A percentile compares a stretch with the other conserved stretches of the same genome.
Evolutionary conservation across 768 basidiomycete species (phyloP).

Genomic region (Mycena epipterygia): DNA sequence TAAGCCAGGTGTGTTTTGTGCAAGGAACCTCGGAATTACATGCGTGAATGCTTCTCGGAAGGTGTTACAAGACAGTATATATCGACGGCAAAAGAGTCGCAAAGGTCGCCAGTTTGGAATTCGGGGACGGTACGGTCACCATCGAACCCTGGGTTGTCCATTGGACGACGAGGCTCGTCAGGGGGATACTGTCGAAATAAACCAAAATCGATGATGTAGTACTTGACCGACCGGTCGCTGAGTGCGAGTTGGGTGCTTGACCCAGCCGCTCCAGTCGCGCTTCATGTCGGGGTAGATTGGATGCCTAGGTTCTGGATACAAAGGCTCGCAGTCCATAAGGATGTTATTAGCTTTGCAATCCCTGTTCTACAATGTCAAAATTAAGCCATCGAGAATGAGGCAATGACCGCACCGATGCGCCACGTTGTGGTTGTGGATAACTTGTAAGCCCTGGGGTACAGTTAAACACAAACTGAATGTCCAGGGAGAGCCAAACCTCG

Average conservation of each 20-base stretch:
- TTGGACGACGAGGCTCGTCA: background rate
- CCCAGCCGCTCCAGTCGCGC: background rate
- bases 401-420: constrained; percentile 57
- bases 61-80: background rate
- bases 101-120: background rate
- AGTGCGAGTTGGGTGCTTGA: background rate
- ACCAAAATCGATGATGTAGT: background rate
- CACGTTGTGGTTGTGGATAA: constrained; percentile 52
- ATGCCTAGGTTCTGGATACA: background rate
- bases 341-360: constrained; percentile 15
- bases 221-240: background rate
- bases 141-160: background rate
- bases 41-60: background rate
- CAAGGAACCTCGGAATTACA: background rate
- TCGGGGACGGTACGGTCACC: background rate
- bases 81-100: background rate
- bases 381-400: background rate
- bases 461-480: constrained; percentile 34
- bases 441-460: constrained; percentile 46
- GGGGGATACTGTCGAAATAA: background rate
- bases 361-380: background rate
- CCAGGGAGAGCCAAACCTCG: constrained; percentile 40
- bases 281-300: background rate
- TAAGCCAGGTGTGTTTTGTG: background rate
- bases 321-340: background rate